Base-by-base conservation (phyloP, 1,284 basidiomycete genomes). In the Boletus semigastroideus region DNA sequence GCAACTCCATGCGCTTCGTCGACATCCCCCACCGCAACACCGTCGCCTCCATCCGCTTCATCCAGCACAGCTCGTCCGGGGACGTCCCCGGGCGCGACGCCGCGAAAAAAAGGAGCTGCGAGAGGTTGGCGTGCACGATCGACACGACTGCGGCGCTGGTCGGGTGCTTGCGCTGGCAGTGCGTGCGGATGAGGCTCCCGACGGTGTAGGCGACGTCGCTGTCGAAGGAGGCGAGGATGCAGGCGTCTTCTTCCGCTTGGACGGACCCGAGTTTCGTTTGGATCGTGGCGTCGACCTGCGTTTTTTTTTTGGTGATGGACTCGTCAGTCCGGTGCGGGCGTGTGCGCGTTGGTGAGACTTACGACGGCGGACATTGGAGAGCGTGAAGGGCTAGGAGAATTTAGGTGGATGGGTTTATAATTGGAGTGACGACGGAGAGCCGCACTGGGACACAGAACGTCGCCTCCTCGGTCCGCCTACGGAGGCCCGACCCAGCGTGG, bases 1-100 rank as follows among this genome's bases (percentile, higher is more conserved):
- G 10, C 19, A 42, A 3, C 7, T 43, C 59, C 62, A 70, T 59
- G 9, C 51, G 48, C 56, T 59, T 1, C 30, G 52, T 64, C 40
- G 66, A 66, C 48, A 40, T 31, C 10, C 68, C 61, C 69, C 67
- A 73, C 43, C 71, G 51, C 4, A 71, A 62, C 40, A 72, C 69
- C 2, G 61, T 61, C 14, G 64, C 62, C 45, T 72, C 72, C 50
- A 68, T 72, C 42, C 71, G 72, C 42, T 63, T 64, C 43, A 72
- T 63, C 71, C 66, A 72, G 41, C 52, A 52, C 64, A 69, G 69
- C 49, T 67, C 70, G 56, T 73, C 69, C 3, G 67, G 60, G 27
- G 51, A 52, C 25, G 66, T 72, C 6, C 72, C 72, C 1, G 64
- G 55, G 5, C 56, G 55, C 2, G 63, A 61, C 8, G 66, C 54